Evolutionary conservation across 257 asterid species (phyloP).

Genomic region (Rubia yunnanensis): DNA sequence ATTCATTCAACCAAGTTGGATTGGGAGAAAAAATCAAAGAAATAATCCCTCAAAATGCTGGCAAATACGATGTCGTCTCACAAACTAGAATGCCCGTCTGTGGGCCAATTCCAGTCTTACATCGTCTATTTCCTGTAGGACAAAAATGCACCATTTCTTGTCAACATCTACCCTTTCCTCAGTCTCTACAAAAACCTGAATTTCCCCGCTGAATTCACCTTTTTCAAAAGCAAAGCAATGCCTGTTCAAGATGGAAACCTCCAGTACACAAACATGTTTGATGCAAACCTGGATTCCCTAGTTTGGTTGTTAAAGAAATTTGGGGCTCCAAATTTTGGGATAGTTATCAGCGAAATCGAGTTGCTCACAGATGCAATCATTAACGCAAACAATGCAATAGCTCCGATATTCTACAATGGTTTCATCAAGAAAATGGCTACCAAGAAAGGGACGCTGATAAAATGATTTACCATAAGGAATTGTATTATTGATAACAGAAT

Average conservation of each 20-base stretch:
- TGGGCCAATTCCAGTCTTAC: constrained; percentile 23
- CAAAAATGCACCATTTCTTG: constrained; percentile 26
- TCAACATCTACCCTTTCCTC: constrained; percentile 30
- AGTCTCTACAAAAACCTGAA: constrained; percentile 3
- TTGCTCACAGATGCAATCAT: constrained; percentile 51
- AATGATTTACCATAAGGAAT: too few species aligned
- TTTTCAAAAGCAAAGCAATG: constrained; percentile 24
- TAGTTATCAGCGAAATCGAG: constrained; percentile 37
- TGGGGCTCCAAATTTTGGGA: constrained; percentile 18
- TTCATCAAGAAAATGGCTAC: constrained; percentile 22
- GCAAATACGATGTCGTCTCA: constrained; percentile 49
- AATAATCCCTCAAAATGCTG: constrained; percentile 80
- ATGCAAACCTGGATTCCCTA: constrained; percentile 29
- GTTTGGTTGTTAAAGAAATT: constrained; percentile 28
- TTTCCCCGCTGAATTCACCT: constrained; percentile 22
- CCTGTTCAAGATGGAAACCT: constrained; percentile 15
- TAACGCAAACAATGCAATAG: constrained; percentile 18
- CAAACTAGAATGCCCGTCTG: constrained; percentile 32
- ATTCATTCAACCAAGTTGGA: constrained; percentile 56
- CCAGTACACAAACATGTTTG: constrained; percentile 32
- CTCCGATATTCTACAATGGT: constrained; percentile 26
- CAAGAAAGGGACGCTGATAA: constrained; percentile 33
- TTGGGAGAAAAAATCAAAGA: constrained; percentile 59
- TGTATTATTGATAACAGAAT: too few species aligned
- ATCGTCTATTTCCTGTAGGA: constrained; percentile 1